These are phyloP conservation scores for Vaccinium macrocarpon DNA, from an alignment of 148 eudicot genomes.

Conservation along the genomic window DNA sequence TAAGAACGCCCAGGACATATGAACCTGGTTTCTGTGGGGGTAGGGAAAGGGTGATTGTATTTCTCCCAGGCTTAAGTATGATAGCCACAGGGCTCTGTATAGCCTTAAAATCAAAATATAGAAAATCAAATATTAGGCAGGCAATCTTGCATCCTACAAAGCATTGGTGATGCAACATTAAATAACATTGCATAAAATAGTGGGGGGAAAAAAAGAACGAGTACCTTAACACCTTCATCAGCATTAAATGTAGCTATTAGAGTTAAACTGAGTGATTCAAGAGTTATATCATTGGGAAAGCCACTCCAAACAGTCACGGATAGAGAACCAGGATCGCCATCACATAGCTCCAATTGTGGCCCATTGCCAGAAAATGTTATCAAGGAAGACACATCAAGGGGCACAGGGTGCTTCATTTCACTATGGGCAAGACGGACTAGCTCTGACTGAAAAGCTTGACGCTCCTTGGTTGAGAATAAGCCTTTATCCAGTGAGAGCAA, in stretches of 20 bases:
- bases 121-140: slow-evolving; percentile 9
- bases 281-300: slow-evolving; percentile 93
- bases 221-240: slow-evolving; percentile 96
- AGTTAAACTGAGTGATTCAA: slow-evolving; percentile 86
- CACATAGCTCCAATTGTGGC: slow-evolving; percentile 77
- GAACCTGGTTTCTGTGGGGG: slow-evolving; percentile 99
- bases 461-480: slow-evolving; percentile 73
- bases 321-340: slow-evolving; percentile 92
- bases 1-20: slow-evolving; percentile 92
- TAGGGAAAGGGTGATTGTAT: slow-evolving; percentile 65
- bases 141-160: slow-evolving; percentile 12
- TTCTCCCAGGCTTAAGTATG: slow-evolving; percentile 79
- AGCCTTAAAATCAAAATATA: slow-evolving; percentile 43
- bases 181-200: background rate
- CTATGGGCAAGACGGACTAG: slow-evolving; percentile 81
- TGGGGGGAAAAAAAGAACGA: background rate
- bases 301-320: slow-evolving; percentile 92
- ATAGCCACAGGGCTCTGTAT: slow-evolving; percentile 68
- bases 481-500: slow-evolving; percentile 83
- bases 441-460: slow-evolving; percentile 87
- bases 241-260: slow-evolving; percentile 78
- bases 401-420: slow-evolving; percentile 92
- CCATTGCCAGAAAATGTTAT: slow-evolving; percentile 93
- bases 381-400: slow-evolving; percentile 89
- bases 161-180: background rate